Base-by-base conservation (phyloP, 768 basidiomycete species). In the Symmetrospora coprosmae region DNA sequence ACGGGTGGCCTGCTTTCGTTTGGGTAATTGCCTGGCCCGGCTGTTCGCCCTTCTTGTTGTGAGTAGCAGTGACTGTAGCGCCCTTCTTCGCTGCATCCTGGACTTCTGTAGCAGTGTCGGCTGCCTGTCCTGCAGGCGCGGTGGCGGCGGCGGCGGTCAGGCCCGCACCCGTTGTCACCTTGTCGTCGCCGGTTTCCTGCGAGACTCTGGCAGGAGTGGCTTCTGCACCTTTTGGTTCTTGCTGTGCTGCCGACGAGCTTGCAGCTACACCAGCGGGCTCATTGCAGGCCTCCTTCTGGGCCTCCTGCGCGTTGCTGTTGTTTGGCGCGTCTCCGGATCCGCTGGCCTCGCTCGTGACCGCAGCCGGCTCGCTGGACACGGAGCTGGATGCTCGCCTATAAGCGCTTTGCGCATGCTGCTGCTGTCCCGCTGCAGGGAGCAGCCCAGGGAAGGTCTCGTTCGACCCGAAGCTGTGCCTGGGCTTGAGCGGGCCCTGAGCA, bases 381-480 rank as follows among this genome's bases (percentile, higher is more conserved):
- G 27, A 25, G 16, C 16, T 25, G 3, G 45, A 47, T 19, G 45
- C 45, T 13, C 45, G 6, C 33, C 33, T 31, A 25, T 39, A 39
- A 39, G 37, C 13, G 37, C 19, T n/a, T 11, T 39, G 37, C 23
- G 23, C 23, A 21, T 47, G 16, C 11, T 47, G 23, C 14, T 14
- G 45, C 23, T 47, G 45, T 47, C 14, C 11, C 11, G 11, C 11
- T 25, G 16, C 11, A n/a, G 17, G 16, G 11, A 11, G 45, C 13
- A 11, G 45, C 14, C 11, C 11, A 47, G 14, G 45, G 37, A 51
- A 51, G 28, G 28, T n/a, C 30, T 51, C 50, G 21, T 51, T 51
- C 35, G 50, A 51, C 21, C 50, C 50, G 35, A 51, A 51, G 21
- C 28, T 30, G 34, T 51, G 50, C 21, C 50, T 25, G 28, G 50